These are phyloP conservation scores for Hanseniaspora taiwanica DNA, from an alignment of 805 yeast genomes.

Conservation along the genomic window DNA sequence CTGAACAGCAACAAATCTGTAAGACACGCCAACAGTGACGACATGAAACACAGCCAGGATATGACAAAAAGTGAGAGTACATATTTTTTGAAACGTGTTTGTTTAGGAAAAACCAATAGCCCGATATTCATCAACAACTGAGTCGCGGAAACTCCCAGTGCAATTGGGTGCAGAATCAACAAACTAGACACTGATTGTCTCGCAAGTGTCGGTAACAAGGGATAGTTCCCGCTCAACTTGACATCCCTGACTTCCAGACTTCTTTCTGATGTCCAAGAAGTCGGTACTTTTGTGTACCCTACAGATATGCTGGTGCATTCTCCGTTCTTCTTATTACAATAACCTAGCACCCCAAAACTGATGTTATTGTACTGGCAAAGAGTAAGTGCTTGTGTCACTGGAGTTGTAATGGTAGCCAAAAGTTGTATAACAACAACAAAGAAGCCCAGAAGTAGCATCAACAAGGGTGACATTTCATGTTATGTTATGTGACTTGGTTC, in stretches of 20 bases:
- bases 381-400: slow-evolving; percentile 35
- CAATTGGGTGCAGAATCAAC: slow-evolving; percentile 54
- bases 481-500: neutral
- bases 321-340: slow-evolving; percentile 27
- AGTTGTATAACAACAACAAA: slow-evolving; percentile 46
- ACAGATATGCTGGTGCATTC: slow-evolving; percentile 11
- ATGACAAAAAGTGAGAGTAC: slow-evolving; percentile 41
- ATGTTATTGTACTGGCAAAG: slow-evolving; percentile 37
- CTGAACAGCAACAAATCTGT: slow-evolving; percentile 72
- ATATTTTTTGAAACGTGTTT: slow-evolving; percentile 26
- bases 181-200: slow-evolving; percentile 45
- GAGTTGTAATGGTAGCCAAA: slow-evolving; percentile 47
- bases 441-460: slow-evolving; percentile 23
- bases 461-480: neutral
- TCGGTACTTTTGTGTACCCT: too few relatives aligned
- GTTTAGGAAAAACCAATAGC: neutral
- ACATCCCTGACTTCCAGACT: neutral
- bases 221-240: too few relatives aligned
- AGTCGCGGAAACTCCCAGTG: slow-evolving; percentile 42
- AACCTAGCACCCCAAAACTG: slow-evolving; percentile 60
- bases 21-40: slow-evolving; percentile 59
- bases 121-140: neutral
- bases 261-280: slow-evolving; percentile 5
- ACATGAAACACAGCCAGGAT: slow-evolving; percentile 55
- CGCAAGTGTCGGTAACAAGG: slow-evolving; percentile 50